Evolutionary conservation across 176 grass and related monocot species (phyloP).

Genomic region (Thinopyrum elongatum): DNA sequence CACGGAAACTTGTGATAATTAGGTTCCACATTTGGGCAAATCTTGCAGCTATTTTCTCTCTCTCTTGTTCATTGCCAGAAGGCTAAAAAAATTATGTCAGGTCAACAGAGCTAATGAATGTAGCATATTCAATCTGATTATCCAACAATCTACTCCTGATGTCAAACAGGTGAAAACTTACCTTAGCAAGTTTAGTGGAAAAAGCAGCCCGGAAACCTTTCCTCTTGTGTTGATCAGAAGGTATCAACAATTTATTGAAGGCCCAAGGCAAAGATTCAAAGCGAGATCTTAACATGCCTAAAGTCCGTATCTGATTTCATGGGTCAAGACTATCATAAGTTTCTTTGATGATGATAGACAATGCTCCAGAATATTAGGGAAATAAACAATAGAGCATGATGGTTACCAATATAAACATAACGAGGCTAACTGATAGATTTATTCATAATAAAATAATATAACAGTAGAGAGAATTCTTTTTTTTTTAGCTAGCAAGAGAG

Average conservation of each 20-base stretch:
- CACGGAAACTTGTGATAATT: slow-evolving; percentile 86
- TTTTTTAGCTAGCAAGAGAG: background rate
- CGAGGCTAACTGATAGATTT: background rate
- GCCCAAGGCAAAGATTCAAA: slow-evolving; percentile 74
- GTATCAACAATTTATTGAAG: slow-evolving; percentile 75
- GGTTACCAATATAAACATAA: background rate
- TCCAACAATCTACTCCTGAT: slow-evolving; percentile 19
- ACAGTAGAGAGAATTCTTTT: background rate
- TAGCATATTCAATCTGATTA: slow-evolving; percentile 8
- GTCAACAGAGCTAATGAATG: background rate
- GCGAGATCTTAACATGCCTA: slow-evolving; percentile 95
- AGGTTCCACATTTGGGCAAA: slow-evolving; percentile 99
- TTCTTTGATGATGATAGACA: slow-evolving; percentile 17
- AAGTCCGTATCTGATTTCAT: slow-evolving; percentile 73
- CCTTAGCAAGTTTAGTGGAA: slow-evolving; percentile 51
- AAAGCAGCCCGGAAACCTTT: slow-evolving; percentile 62
- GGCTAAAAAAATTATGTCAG: slow-evolving; percentile 38
- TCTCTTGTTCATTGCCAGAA: slow-evolving; percentile 41
- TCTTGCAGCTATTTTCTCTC: slow-evolving; percentile 74
- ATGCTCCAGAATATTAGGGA: slow-evolving; percentile 12
- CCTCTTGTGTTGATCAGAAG: slow-evolving; percentile 65
- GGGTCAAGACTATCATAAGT: slow-evolving; percentile 20
- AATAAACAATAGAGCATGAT: slow-evolving; percentile 25
- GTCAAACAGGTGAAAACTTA: slow-evolving; percentile 3
- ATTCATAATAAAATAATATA: slow-evolving; percentile 13